Evolutionary conservation across 2,329 filamentous ascomycete genomes (phyloP).

Genomic region (Lecanicillium sp.): DNA sequence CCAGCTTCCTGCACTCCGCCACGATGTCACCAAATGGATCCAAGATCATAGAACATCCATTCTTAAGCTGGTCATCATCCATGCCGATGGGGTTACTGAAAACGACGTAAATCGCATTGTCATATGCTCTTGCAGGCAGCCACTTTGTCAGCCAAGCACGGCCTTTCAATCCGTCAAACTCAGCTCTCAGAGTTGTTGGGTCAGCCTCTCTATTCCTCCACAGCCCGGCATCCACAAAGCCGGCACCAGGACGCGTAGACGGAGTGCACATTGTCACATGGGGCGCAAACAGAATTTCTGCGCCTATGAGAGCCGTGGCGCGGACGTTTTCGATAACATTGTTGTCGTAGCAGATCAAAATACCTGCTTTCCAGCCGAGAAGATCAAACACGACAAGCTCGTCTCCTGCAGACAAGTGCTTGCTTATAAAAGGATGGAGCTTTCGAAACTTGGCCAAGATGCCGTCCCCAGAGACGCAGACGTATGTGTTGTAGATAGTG

Average conservation of each 20-base stretch:
- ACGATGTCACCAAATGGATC: constrained; percentile 12
- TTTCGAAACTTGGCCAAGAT: constrained; percentile 12
- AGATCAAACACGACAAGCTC: constrained; percentile 12
- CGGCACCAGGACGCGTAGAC: constrained; percentile 11
- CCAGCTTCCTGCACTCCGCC: constrained; percentile 10
- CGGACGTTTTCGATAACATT: constrained; percentile 14
- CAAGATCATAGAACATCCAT: constrained; percentile 13
- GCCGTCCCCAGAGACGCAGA: constrained; percentile 10
- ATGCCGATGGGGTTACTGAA: constrained; percentile 14
- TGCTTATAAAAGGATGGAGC: constrained; percentile 12
- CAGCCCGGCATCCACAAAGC: constrained; percentile 11
- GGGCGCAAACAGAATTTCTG: constrained; percentile 12
- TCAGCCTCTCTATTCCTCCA: constrained; percentile 8
- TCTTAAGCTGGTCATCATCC: constrained; percentile 14
- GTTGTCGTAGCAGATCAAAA: constrained; percentile 16
- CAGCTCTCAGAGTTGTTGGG: constrained; percentile 10
- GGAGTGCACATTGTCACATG: constrained; percentile 15
- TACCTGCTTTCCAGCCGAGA: constrained; percentile 12
- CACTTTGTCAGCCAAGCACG: constrained; percentile 14
- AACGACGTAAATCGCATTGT: constrained; percentile 12
- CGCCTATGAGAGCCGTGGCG: constrained; percentile 9
- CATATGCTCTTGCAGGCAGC: constrained; percentile 12
- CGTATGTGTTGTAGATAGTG: constrained; percentile 11
- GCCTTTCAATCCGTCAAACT: constrained; percentile 13
- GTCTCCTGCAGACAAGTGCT: constrained; percentile 8